Base-by-base conservation (phyloP, 2,329 filamentous ascomycete species). In the Dothideomycetes sp. region DNA sequence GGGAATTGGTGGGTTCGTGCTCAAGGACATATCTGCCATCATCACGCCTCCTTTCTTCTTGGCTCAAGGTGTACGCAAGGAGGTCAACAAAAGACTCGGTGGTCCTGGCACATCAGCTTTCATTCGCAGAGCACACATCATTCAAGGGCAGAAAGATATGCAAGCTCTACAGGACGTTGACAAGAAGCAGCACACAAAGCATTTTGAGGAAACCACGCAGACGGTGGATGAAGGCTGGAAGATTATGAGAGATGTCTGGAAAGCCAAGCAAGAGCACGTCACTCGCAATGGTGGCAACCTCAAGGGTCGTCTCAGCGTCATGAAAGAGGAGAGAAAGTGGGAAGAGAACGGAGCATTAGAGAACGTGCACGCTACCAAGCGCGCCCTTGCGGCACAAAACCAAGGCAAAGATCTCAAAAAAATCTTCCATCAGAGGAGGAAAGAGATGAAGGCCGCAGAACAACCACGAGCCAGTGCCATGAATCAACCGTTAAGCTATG, bases 1-100 rank as follows among this genome's bases (percentile, higher is more conserved):
- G 55, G 88, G 86, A 1, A 73, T 94, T 27, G 85, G 84, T 4
- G 88, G 88, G 0, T 58, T 93, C 2, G 69, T 91, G 1, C 64
- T 91, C 15, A 94, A 94, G 56, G 83, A 86, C n/a, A 75, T 80
- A 43, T 84, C 84, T 45, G 85, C 66, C 19, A 58, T 64, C 15
- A 63, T 64, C 41, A 75, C 76, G 1, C 61, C 93, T 4, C 84
- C 85, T 0, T 87, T 81, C 4, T 93, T 91, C 54, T 74, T 84
- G 3, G 82, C 88, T 69, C 84, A 88, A 56, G 87, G 87, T 2
- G 69, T 91, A 1, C 78, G 89, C 52, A 82, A 83, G 28, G 82
- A 89, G 56, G 70, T 91, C 39, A 72, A 79, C 46, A 85, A 81
- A 47, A 51, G 50, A 15, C 39, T 45, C 2, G 49, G 52, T 16